Evolutionary conservation across 2,329 filamentous ascomycete species (phyloP), one percentile per base, ranked within the genome.

Genomic region (Juglanconis sp.): DNA sequence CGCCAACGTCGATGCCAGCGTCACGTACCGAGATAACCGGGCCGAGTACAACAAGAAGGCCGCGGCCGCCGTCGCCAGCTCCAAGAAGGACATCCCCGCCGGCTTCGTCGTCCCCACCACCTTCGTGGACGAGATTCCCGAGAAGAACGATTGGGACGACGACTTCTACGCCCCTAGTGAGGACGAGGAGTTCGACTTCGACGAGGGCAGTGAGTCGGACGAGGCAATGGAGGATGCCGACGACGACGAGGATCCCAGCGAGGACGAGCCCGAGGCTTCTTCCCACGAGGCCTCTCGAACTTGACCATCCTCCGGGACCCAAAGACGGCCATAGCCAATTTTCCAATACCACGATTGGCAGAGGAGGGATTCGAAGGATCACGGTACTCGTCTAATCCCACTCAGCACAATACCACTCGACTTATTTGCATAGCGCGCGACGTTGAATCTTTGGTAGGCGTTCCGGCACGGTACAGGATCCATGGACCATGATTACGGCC

Each of bases 1-100:
- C 0, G 95, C 94, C 64, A 98, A 98, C 72, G 93, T 98, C 58
- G 94, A 98, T 67, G 94, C 95, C 2, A 87, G 91, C 60, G 89
- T 97, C 31, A 84, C 92, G 79, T 88, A 96, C 69, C 87, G 94
- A 62, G 91, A 93, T 67, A 76, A 88, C 36, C 86, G 86, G 0
- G 78, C 80, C 1, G 74, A 79, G 36, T 99, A 96, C 79, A 87
- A 91, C 69, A 75, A 79, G 48, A 82, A 81, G 67, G 91, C 94
- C 2, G 81, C 77, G 64, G 83, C 86, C 48, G 85, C 92, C 36
- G 88, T 95, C 4, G 86, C 89, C 65, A 78, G 77, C 50, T 93
- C 91, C 11, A 91, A 91, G 76, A 77, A 81, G 64, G 91, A 96
- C 69, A 92, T 96, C 3, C 94, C 95, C 0, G 77, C 79, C 0